Evolutionary conservation across 129 eudicot genomes (phyloP).

Genomic region (Flaveria sonorensis): DNA sequence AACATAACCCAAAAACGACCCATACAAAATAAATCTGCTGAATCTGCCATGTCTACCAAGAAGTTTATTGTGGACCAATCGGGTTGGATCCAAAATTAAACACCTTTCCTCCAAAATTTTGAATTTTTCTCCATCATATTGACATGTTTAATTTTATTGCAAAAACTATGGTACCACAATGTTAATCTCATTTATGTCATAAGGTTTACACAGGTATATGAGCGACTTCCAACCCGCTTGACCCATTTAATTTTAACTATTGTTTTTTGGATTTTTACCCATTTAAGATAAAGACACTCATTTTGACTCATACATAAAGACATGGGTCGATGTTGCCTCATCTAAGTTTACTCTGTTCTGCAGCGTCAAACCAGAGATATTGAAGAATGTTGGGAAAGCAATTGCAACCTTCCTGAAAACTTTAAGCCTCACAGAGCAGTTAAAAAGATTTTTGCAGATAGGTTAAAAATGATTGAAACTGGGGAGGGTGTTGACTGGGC

Average conservation of each 20-base stretch:
- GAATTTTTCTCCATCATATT: not conserved
- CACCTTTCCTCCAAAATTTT: not conserved
- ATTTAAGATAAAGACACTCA: not conserved
- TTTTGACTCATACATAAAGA: not conserved
- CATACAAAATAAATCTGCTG: not conserved
- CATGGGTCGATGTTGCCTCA: not conserved
- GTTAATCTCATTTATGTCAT: not conserved
- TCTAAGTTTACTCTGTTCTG: conserved; percentile 19
- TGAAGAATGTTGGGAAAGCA: conserved; percentile 84
- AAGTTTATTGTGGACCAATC: not conserved
- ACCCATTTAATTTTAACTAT: not conserved
- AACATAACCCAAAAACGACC: too few species aligned
- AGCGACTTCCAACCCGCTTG: not conserved
- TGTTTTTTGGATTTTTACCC: not conserved
- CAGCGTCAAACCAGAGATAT: conserved; percentile 90
- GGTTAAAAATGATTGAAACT: conserved; percentile 50
- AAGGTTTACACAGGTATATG: not conserved
- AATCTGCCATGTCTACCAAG: not conserved
- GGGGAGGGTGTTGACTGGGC: conserved; percentile 96
- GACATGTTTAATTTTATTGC: not conserved
- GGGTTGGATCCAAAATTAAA: not conserved
- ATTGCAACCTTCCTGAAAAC: conserved; percentile 68
- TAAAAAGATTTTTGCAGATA: conserved; percentile 76
- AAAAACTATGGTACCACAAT: not conserved
- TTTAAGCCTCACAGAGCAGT: conserved; percentile 94